Percentiles rank a stretch among this genome's conserved stretches.
These are phyloP conservation scores for Entomortierella beljakovae DNA, from an alignment of 192 early-diverging fungal species.

Conservation along the genomic window DNA sequence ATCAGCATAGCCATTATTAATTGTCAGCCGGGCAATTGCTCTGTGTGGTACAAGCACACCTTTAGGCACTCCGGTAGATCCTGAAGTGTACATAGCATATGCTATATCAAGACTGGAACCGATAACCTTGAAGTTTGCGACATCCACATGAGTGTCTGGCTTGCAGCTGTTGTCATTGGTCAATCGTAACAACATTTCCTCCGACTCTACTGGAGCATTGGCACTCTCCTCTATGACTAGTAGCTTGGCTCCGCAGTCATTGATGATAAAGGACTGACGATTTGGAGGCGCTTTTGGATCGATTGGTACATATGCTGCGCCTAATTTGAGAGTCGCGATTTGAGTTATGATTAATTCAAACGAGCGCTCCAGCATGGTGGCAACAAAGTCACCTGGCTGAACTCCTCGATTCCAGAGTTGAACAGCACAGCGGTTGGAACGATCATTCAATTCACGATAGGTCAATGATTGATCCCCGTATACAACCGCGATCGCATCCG, in stretches of 20 bases:
- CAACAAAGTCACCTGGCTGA: background rate
- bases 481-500: no score
- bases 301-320: background rate
- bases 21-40: background rate
- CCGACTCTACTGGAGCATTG: background rate
- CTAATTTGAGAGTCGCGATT: background rate
- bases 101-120: background rate
- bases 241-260: background rate
- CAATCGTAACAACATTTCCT: background rate
- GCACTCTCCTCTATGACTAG: background rate
- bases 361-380: background rate
- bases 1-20: background rate
- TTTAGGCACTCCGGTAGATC: background rate
- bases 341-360: background rate
- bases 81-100: conserved; percentile 6
- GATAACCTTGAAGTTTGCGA: no score
- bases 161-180: no score
- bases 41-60: background rate
- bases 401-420: background rate
- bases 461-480: no score
- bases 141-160: no score
- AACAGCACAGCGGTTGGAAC: background rate
- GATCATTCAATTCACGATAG: no score
- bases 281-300: background rate
- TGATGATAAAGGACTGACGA: background rate